Percentiles rank a stretch among this genome's conserved stretches.
phyloP scores from a whole-genome alignment of 176 grass and related monocot species.

The Triticum monococcum region DNA sequence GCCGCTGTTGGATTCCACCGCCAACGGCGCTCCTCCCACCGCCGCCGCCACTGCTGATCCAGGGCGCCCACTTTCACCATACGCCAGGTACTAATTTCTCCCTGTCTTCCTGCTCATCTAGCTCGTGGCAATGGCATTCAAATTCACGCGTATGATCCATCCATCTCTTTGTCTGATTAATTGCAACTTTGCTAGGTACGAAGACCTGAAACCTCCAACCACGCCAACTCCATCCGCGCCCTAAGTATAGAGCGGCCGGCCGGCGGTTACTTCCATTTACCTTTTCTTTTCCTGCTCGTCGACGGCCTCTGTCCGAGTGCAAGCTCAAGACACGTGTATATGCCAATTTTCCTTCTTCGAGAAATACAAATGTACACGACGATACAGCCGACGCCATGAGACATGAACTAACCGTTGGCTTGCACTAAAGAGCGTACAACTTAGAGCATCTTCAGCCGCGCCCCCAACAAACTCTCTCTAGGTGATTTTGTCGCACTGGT shows the following conservation, averaged over 20 bases:
- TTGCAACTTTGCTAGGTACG: constrained; percentile 4
- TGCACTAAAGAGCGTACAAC: too few species aligned
- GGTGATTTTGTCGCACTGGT: too few species aligned
- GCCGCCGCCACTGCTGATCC: neutral
- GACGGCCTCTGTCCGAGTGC: neutral
- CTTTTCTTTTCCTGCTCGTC: neutral
- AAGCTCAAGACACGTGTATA: neutral
- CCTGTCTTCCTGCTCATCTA: neutral
- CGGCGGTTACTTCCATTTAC: neutral
- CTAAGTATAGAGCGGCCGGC: neutral
- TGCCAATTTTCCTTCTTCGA: neutral
- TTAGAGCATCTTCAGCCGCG: too few species aligned
- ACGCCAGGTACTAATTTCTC: constrained; percentile 1
- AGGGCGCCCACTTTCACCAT: constrained; percentile 25
- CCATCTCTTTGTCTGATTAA: neutral
- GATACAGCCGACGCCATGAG: neutral
- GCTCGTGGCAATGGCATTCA: neutral
- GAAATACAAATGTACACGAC: neutral
- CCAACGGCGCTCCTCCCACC: constrained; percentile 7
- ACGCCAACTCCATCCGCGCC: constrained; percentile 30
- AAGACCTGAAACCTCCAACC: constrained; percentile 37
- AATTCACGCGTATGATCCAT: neutral
- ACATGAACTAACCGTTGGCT: too few species aligned
- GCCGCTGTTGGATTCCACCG: neutral
- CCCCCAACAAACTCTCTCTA: too few species aligned